Conservation (phyloP, 176 grass and related monocot genomes). For the Stipa capillata region DNA sequence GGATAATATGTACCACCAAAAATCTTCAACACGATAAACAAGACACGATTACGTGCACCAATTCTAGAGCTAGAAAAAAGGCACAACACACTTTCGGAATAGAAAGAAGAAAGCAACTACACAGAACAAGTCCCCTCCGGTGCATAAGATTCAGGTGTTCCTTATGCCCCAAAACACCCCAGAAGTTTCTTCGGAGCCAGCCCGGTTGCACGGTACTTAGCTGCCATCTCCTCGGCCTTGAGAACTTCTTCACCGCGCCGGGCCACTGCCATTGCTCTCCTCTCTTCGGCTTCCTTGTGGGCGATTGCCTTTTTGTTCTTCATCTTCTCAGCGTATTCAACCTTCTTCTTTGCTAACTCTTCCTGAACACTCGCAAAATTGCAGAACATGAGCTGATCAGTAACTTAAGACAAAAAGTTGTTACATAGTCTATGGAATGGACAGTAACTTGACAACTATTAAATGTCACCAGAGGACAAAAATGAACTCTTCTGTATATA, state of each 20-base stretch:
- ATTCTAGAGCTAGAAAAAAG: no score
- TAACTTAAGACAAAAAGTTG: not conserved
- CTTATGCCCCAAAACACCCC: constrained; percentile 65
- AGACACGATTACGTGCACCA: not conserved
- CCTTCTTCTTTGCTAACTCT: constrained; percentile 75
- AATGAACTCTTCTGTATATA: not conserved
- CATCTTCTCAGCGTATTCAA: constrained; percentile 64
- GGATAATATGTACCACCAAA: constrained; percentile 9
- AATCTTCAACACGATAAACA: constrained; percentile 14
- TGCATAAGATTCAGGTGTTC: not conserved
- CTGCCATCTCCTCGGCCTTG: constrained; percentile 70
- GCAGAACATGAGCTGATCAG: not conserved
- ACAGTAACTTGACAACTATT: not conserved
- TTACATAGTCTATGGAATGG: not conserved
- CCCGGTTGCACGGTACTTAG: constrained; percentile 71
- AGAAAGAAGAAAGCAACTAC: not conserved
- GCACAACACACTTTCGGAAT: not conserved
- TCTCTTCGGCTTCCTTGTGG: constrained; percentile 78
- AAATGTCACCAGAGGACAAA: not conserved
- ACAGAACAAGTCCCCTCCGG: not conserved
- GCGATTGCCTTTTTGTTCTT: constrained; percentile 68
- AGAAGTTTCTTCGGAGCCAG: constrained; percentile 61
- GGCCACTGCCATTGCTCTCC: constrained; percentile 50
- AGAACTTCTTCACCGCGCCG: constrained; percentile 56
- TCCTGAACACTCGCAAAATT: constrained; percentile 32